phyloP scores from a whole-genome alignment of 2,329 filamentous ascomycete genomes.

The Blastomyces parvus region DNA sequence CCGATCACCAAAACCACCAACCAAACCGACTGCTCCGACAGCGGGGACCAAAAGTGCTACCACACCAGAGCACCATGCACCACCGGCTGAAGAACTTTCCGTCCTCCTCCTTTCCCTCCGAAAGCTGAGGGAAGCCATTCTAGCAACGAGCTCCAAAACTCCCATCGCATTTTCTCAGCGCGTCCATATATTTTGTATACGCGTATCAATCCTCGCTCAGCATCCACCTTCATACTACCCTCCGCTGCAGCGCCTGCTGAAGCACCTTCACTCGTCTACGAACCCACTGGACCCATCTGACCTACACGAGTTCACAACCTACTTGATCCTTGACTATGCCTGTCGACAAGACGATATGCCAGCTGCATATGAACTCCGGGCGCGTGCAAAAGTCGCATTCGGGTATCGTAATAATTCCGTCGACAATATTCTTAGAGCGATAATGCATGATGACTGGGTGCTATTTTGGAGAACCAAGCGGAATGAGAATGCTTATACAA shows the following conservation, averaged over 20 bases:
- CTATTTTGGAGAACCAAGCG: constrained; percentile 62
- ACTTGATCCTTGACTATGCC: constrained; percentile 77
- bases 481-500: constrained; percentile 69
- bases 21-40: constrained; percentile 5
- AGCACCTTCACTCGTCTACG: constrained; percentile 53
- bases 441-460: constrained; percentile 76
- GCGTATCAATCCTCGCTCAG: constrained; percentile 67
- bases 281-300: constrained; percentile 63
- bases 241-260: constrained; percentile 69
- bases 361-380: constrained; percentile 60
- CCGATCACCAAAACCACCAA: constrained; percentile 11
- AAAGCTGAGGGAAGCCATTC: constrained; percentile 82
- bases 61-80: constrained; percentile 15
- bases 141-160: constrained; percentile 59
- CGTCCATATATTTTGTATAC: constrained; percentile 84
- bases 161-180: constrained; percentile 74
- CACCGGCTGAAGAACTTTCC: constrained; percentile 55
- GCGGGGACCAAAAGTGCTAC: constrained; percentile 9
- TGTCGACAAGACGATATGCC: constrained; percentile 69
- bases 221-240: constrained; percentile 86
- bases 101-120: constrained; percentile 74
- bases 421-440: constrained; percentile 55
- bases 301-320: constrained; percentile 66
- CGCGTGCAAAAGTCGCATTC: constrained; percentile 42
- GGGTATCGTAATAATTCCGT: constrained; percentile 57